Base-by-base conservation (phyloP, 768 basidiomycete genomes). In the Lactarius quietus region DNA sequence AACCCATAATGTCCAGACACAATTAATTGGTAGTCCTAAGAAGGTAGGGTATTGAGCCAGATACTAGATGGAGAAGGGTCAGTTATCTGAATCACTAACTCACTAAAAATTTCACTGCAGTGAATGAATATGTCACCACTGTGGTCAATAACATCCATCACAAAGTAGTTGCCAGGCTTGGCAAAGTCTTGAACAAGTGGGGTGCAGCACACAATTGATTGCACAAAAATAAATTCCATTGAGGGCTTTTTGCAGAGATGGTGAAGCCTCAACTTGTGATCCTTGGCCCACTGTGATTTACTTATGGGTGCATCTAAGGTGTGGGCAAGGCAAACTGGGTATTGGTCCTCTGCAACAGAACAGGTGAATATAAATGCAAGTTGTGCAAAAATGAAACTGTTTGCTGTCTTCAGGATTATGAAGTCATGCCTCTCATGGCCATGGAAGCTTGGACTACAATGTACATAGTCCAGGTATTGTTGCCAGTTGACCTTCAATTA, bases 101-200 rank as follows among this genome's bases (percentile, higher is more conserved):
- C n/a, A n/a, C n/a, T n/a, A n/a, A n/a, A n/a, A n/a, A n/a, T n/a
- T n/a, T n/a, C n/a, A n/a, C n/a, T n/a, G n/a, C n/a, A n/a, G n/a
- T n/a, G n/a, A n/a, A n/a, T n/a, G n/a, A n/a, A n/a, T n/a, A n/a
- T n/a, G n/a, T n/a, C n/a, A n/a, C n/a, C n/a, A n/a, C n/a, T n/a
- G n/a, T n/a, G n/a, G n/a, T n/a, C 76, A 5, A 74, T 38, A 20
- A 69, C 39, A 62, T 78, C 75, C 31, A 74, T 59, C 7, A 77
- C 67, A 8, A 76, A 51, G 31, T 51, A 74, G 29, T 75, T 72
- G 0, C 69, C 71, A 45, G 35, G 26, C 4, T 36, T 33, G 14
- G 62, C 61, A 17, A 57, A 65, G 55, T 73, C 75, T 20, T 66
- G 64, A 31, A 69, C 62, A 76, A n/a, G n/a, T n/a, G n/a, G n/a